Base-by-base conservation (phyloP, 306 rosid genomes). In the Gastrolobium villosum region DNA sequence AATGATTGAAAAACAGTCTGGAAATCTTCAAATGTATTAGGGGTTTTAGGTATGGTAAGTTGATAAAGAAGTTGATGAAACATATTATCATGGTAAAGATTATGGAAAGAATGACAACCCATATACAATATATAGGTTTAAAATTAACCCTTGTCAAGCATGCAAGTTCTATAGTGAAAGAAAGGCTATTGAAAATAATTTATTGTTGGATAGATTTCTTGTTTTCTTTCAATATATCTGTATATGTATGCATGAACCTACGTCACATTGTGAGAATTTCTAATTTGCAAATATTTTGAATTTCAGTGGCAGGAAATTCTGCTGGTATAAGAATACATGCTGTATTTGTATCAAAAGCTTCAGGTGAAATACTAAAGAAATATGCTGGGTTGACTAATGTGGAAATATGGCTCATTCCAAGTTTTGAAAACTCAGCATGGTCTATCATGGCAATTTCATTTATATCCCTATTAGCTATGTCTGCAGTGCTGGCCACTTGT, bases 371-470 rank as follows among this genome's bases (percentile, higher is more conserved):
- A 49, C 85, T 96, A 40, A 84, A 83, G 76, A 84, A 79, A 83
- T 93, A 90, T 20, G 36, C 85, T 37, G 96, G 93, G 70, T 72
- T 66, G 60, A 64, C 85, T 13, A 83, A 93, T 72, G 84, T 79
- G 83, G 94, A 91, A 85, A 31, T 89, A 45, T 96, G 99, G 98
- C 87, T 96, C 78, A 83, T 91, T 81, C 87, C 99, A 67, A 93
- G 93, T 83, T 91, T 96, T 86, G 99, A 96, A 83, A 93, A 91
- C 84, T 91, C 99, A 48, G 96, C 99, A 65, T 93, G 99, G 99
- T 93, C 98, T 57, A 96, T 96, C 84, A 93, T 96, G 99, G 98
- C 99, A 52, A 93, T 91, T 83, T 91, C 99, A 10, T 96, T 96
- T 78, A 93, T 96, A 81, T 93, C 99, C 87, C 91, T 96, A 53